Evolutionary conservation across 371 early-diverging fungal species (phyloP), one percentile per base, ranked within the genome.

Genomic region (Vittaforma corneae): DNA sequence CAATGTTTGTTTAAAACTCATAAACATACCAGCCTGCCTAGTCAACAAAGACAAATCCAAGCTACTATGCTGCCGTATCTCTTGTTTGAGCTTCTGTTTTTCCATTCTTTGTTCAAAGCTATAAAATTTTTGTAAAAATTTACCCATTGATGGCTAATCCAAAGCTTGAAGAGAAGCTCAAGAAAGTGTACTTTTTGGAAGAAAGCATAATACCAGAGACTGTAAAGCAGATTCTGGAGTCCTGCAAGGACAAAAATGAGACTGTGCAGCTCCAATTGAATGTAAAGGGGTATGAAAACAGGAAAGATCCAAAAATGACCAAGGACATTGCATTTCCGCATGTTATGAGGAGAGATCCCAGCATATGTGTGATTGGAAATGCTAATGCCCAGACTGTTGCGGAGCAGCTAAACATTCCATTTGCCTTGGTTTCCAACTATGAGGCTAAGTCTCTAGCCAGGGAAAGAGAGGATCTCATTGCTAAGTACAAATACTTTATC

Each of bases 241-340:
- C 52, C 9, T 51, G 56, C 24, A 56, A 67, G 33, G 53, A 61
- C 18, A 72, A 66, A 44, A 57, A 44, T 33, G 93, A 92, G 82
- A 91, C 93, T 68, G 85, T 93, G 67, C 93, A 95, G 82, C 86
- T 95, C 78, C 92, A 93, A 83, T 86, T 93, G 76, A 90, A 91
- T 80, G 84, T 93, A 65, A 95, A 93, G 87, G 92, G 93, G 86
- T 95, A 92, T 86, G 93, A 95, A 85, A 90, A 91, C 75, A 91
- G 90, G 82, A 87, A 91, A 83, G 96, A 95, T 82, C 91, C 91
- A 85, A 92, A 92, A 88, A 90, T 95, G 86, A 86, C 87, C 72
- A 92, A 92, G 77, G 88, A 91, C 77, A 86, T 93, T 81, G 84
- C 83, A 74, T 85, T 92, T 67, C 92, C 94, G 78, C 82, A 88